Base-by-base conservation (phyloP, 345 rosid genomes). In the Hibiscus trionum region DNA sequence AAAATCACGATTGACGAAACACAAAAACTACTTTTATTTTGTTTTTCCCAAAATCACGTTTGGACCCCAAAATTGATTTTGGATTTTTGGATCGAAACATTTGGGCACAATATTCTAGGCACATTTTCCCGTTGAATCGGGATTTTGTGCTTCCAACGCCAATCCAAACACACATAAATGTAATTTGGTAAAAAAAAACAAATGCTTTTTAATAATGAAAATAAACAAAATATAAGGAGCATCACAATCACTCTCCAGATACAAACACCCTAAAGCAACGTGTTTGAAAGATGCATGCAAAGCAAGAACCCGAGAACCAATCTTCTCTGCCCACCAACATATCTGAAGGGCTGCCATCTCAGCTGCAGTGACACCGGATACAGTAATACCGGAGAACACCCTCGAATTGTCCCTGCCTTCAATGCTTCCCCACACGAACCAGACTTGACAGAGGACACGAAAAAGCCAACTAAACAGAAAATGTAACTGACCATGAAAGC, bases 171-270 rank as follows among this genome's bases (percentile, higher is more conserved):
- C 21, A 21, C n/a, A n/a, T n/a, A n/a, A n/a, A 21, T 21, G 24
- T 21, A 21, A 21, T 21, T 21, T 21, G 33, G 17, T 61, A 19
- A 55, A 14, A 52, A 52, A 49, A 31, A 37, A 37, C 8, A 55
- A 75, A 75, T 73, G 53, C 77, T 76, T 78, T 35, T 74, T 76
- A 70, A 83, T 63, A 71, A 71, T 72, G 44, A 75, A 78, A 73
- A 53, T 27, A 60, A 78, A 50, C 29, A 64, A 31, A 52, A 75
- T 63, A 17, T 4, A 73, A 76, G 68, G 74, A 79, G 65, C 82
- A 84, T 68, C 86, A 82, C 90, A 84, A 82, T 71, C 85, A 81
- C 83, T 84, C 83, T 82, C 86, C 86, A 57, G 66, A 84, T 86
- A 84, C 82, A 75, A 75, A 75, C 85, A 74, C 75, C 80, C 80